A percentile compares a stretch with the other conserved stretches of the same genome.
Evolutionary conservation across 2,329 filamentous ascomycete species (phyloP).

Genomic region (Fusarium udum): DNA sequence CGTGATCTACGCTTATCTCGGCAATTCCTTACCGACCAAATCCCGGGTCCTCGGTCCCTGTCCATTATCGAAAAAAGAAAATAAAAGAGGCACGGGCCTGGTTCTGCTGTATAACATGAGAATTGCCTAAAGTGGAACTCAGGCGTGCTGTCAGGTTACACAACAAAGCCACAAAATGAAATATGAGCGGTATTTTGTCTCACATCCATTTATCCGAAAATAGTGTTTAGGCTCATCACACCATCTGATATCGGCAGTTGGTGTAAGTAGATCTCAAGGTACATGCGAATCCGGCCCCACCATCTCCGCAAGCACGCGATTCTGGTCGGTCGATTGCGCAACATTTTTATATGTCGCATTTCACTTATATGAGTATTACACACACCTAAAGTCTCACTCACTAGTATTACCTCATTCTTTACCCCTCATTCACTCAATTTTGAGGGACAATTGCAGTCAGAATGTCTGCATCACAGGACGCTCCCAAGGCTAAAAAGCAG

Average conservation of each 20-base stretch:
- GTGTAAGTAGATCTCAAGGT: not conserved
- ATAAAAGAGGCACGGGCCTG: not conserved
- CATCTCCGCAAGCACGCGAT: slow-evolving; percentile 15
- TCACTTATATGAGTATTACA: not conserved
- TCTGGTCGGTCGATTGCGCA: not conserved
- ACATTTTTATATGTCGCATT: not conserved
- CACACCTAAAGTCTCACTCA: not conserved
- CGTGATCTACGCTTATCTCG: not conserved
- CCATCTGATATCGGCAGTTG: not conserved
- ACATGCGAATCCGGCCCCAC: not conserved
- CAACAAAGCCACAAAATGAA: not conserved
- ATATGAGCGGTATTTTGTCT: too few relatives aligned
- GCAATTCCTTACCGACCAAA: not conserved
- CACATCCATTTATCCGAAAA: not conserved
- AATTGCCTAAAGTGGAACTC: not conserved
- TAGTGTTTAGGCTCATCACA: not conserved
- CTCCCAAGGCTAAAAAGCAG: slow-evolving; percentile 46
- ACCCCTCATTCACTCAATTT: not conserved
- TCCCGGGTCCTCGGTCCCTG: not conserved
- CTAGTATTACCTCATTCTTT: not conserved
- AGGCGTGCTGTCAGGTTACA: not conserved
- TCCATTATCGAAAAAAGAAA: not conserved
- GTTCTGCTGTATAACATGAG: not conserved
- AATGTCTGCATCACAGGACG: slow-evolving; percentile 23
- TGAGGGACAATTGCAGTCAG: not conserved